Evolutionary conservation across 1,139 yeast species (phyloP).

Genomic region (Kodamaea derodonti): DNA sequence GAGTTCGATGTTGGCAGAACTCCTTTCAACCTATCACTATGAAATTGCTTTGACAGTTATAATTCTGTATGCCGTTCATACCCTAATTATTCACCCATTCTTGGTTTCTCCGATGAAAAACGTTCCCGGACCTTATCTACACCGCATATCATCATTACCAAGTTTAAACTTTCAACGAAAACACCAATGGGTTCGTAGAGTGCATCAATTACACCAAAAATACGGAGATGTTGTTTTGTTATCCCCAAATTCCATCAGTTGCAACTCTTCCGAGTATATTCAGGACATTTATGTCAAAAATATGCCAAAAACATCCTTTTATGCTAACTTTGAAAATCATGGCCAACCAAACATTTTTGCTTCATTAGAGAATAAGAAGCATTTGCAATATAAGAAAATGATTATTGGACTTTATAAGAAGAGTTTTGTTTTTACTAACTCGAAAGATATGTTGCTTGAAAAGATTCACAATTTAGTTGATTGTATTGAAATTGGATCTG

Average conservation of each 20-base stretch:
- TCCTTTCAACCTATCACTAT: neutral
- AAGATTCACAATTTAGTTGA: constrained; percentile 24
- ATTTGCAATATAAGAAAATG: constrained; percentile 46
- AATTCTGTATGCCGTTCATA: constrained; percentile 14
- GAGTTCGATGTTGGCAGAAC: neutral
- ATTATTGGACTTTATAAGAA: constrained; percentile 51
- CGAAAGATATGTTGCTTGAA: constrained; percentile 18
- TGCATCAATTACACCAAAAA: constrained; percentile 48
- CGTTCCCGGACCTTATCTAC: constrained; percentile 60
- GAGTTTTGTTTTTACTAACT: constrained; percentile 32
- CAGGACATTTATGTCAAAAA: constrained; percentile 57
- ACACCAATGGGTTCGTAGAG: constrained; percentile 47
- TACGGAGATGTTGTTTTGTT: constrained; percentile 62
- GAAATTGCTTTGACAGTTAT: neutral
- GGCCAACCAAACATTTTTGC: constrained; percentile 59
- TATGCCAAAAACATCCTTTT: constrained; percentile 58
- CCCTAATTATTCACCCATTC: constrained; percentile 41
- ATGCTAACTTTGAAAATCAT: constrained; percentile 59
- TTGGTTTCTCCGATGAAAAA: constrained; percentile 45
- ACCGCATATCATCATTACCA: constrained; percentile 46
- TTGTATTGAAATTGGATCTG: constrained; percentile 28
- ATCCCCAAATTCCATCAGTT: constrained; percentile 60
- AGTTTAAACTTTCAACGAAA: constrained; percentile 51
- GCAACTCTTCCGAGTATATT: constrained; percentile 44
- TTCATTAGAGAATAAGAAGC: constrained; percentile 45